A percentile compares a stretch with the other conserved stretches of the same genome.
Conservation (phyloP, 75 land plant genomes). For the Selaginella tamariscina region DNA sequence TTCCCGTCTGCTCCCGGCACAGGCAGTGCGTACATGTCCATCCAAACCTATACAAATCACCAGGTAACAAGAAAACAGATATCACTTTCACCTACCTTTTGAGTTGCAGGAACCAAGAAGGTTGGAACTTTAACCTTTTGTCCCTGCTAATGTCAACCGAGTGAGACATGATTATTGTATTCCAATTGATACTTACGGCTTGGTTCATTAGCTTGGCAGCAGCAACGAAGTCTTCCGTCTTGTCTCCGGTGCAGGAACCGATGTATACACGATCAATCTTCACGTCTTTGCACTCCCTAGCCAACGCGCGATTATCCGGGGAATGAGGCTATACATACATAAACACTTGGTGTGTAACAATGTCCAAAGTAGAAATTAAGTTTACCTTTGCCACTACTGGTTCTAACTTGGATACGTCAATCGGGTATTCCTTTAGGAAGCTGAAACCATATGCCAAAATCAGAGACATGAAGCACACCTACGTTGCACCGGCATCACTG, state of each 20-base stretch:
- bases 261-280: slow-evolving; percentile 91
- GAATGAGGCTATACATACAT: slow-evolving; percentile 71
- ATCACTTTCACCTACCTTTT: slow-evolving; percentile 42
- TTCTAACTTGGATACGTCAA: slow-evolving; percentile 85
- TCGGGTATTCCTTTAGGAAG: slow-evolving; percentile 53
- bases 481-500: slow-evolving; percentile 74
- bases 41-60: slow-evolving; percentile 53
- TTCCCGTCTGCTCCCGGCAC: slow-evolving; percentile 90
- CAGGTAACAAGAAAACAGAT: neutral
- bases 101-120: slow-evolving; percentile 89
- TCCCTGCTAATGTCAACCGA: slow-evolving; percentile 35
- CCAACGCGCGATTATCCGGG: slow-evolving; percentile 88
- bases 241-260: slow-evolving; percentile 97
- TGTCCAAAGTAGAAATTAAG: neutral
- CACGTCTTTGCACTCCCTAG: slow-evolving; percentile 86
- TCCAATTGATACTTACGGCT: slow-evolving; percentile 44
- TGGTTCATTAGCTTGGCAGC: slow-evolving; percentile 60
- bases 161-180: too few species aligned
- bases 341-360: neutral
- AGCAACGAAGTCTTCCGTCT: slow-evolving; percentile 88
- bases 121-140: slow-evolving; percentile 91
- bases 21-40: slow-evolving; percentile 72
- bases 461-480: slow-evolving; percentile 2
- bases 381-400: slow-evolving; percentile 87
- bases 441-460: slow-evolving; percentile 16